Evolutionary conservation across 192 early-diverging fungal genomes (phyloP), one percentile per base, ranked within the genome.

Genomic region (Martensiomyces pterosporus): DNA sequence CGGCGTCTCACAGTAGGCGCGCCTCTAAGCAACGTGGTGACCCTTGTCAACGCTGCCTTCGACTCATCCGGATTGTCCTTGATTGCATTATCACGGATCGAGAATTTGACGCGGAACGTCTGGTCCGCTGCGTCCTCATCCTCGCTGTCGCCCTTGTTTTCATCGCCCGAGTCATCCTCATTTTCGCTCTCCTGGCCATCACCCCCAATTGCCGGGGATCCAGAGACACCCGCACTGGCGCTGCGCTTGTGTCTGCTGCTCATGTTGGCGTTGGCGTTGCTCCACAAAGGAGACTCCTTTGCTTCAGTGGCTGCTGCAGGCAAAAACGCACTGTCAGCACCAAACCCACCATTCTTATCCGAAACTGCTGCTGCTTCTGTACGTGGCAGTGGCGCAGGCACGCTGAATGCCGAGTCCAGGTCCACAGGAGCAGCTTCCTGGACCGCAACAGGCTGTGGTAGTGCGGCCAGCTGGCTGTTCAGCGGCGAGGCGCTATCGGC

Each of bases 21-120:
- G 0, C 61, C 48, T 14, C 69, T 51, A 27, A 73, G 43, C 44
- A 73, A 47, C 26, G 69, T 73, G 1, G 69, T 44, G 16, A 73
- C 69, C 2, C 69, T 43, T 9, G 62, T 49, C 22, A 73, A 40
- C 19, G 69, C 69, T 0, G 69, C 69, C 34, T 52, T 65, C 26
- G 62, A 65, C 29, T 73, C 69, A 32, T 73, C 69, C 1, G 69
- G 69, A 32, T 73, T 73, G 18, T 73, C 69, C 42, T 54, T 42
- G 55, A 73, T 73, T 2, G 69, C 63, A 9, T 47, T 47, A 7
- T 66, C 58, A 32, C 69, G 57, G 47, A 73, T 73, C 15, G 69
- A 73, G 44, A 73, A 73, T 44, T 65, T 73, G 10, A 73, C 69
- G 8, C 55, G 49, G 47, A 73, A 73, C 24, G 58, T 18, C 33